Base-by-base conservation (phyloP, 2,329 filamentous ascomycete genomes). In the Acephala macrosclerotiorum region DNA sequence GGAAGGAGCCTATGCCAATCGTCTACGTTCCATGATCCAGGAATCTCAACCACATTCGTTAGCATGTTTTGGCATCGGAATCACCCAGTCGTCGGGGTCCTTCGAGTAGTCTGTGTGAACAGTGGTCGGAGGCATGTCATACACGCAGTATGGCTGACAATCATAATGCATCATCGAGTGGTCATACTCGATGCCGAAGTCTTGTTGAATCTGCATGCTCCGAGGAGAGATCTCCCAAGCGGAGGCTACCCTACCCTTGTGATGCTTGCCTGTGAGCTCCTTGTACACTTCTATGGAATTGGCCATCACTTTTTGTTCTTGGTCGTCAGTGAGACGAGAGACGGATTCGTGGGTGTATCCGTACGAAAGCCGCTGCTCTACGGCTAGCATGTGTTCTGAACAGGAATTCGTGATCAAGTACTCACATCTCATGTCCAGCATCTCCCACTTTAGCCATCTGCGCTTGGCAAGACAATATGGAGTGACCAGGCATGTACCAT, bases 401-500 rank as follows among this genome's bases (percentile, higher is more conserved):
- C 9, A 3, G 11, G n/a, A 29, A 18, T 5, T 16, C 25, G 26
- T 29, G 25, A 29, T 49, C 12, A 1, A 33, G 1, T 22, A 20
- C 55, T 57, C 55, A 57, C 55, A 57, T 57, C 25, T 57, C 55
- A 57, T 57, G 55, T 38, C 55, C 55, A 22, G 55, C 55, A 36
- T 57, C 55, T 25, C 29, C 20, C 3, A 57, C 35, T 22, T 57
- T 38, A 2, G 29, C 35, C 29, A 57, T 40, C 79, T 73, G 68
- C 6, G 60, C 35, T 12, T 67, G 68, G 53, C 69, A 70, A 8
- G 61, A 61, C 45, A 68, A 63, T 49, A 70, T 36, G 9, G 68
- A 74, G 67, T 82, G 80, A 2, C 75, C 79, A 14, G 79, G 80
- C 63, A 76, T 70, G 70, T 80, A 81, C 76, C 78, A 81, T 1